These are phyloP conservation scores for Lagerstroemia fauriei DNA, from an alignment of 441 rosid species.

Conservation along the genomic window DNA sequence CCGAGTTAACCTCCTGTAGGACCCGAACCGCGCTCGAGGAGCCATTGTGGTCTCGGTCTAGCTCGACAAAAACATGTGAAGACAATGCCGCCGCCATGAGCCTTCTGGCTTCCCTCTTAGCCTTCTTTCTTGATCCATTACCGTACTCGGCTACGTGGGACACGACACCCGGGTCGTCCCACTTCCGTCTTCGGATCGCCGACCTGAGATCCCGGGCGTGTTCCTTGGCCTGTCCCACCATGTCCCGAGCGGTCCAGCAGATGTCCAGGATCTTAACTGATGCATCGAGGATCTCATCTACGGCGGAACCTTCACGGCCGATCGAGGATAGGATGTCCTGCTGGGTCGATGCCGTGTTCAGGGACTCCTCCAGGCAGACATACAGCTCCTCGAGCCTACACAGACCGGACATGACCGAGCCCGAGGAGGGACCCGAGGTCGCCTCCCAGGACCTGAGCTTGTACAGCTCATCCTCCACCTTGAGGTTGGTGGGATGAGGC, in stretches of 20 bases:
- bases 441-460: slow-evolving; percentile 14
- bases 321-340: neutral
- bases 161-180: neutral
- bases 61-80: neutral
- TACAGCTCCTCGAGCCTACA: slow-evolving; percentile 1
- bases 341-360: slow-evolving; percentile 12
- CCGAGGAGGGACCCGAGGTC: neutral
- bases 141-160: neutral
- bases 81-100: neutral
- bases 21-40: neutral
- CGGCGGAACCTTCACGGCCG: neutral
- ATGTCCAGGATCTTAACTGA: slow-evolving; percentile 6
- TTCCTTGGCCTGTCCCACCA: slow-evolving; percentile 17
- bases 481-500: slow-evolving; percentile 14
- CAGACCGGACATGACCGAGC: neutral
- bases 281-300: slow-evolving; percentile 12
- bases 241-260: slow-evolving; percentile 9
- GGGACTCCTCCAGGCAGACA: slow-evolving; percentile 13
- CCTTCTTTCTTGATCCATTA: slow-evolving; percentile 12
- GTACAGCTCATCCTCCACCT: slow-evolving; percentile 15
- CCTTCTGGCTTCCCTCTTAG: slow-evolving; percentile 12
- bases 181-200: slow-evolving; percentile 14
- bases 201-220: slow-evolving; percentile 17
- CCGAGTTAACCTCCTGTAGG: neutral
- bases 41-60: neutral